These are phyloP conservation scores for Kluyveromyces marxianus DNA, from an alignment of 1,139 yeast species.

Conservation along the genomic window DNA sequence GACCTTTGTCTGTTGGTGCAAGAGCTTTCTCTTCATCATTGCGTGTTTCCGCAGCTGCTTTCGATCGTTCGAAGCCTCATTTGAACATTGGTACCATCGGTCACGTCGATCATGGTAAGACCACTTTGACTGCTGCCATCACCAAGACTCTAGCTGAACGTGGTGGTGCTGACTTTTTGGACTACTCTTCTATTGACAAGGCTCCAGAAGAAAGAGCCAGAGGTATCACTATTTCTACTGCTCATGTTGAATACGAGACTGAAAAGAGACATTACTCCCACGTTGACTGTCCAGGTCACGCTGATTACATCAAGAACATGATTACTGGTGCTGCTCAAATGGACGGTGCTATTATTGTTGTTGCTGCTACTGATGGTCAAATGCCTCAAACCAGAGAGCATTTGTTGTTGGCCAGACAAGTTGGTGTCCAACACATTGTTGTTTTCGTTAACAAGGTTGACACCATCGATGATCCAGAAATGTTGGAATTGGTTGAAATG, in stretches of 20 bases:
- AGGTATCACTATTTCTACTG: constrained; percentile 97
- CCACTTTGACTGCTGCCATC: constrained; percentile 96
- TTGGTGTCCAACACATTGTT: constrained; percentile 96
- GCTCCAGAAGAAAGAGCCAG: constrained; percentile 99
- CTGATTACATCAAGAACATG: constrained; percentile 98
- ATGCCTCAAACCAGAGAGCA: constrained; percentile 99
- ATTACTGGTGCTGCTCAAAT: constrained; percentile 99
- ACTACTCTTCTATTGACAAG: constrained; percentile 88
- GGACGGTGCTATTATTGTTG: constrained; percentile 99
- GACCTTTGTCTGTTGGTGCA: constrained; percentile 5
- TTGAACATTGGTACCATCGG: constrained; percentile 93
- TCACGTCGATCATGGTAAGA: constrained; percentile 98
- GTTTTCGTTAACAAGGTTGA: constrained; percentile 98
- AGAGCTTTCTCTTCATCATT: constrained; percentile 8
- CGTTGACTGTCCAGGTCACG: constrained; percentile 98
- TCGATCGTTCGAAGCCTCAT: constrained; percentile 91
- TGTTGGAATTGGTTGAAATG: constrained; percentile 99
- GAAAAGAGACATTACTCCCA: constrained; percentile 92
- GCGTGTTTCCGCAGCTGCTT: constrained; percentile 47
- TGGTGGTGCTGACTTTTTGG: constrained; percentile 93
- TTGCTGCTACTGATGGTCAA: constrained; percentile 98
- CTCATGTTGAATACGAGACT: constrained; percentile 94
- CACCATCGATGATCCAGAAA: constrained; percentile 96
- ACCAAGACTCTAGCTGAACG: constrained; percentile 83
- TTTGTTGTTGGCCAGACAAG: constrained; percentile 96